Evolutionary conservation across 2,329 filamentous ascomycete species (phyloP).

Genomic region (Trichophyton schoenleinii): DNA sequence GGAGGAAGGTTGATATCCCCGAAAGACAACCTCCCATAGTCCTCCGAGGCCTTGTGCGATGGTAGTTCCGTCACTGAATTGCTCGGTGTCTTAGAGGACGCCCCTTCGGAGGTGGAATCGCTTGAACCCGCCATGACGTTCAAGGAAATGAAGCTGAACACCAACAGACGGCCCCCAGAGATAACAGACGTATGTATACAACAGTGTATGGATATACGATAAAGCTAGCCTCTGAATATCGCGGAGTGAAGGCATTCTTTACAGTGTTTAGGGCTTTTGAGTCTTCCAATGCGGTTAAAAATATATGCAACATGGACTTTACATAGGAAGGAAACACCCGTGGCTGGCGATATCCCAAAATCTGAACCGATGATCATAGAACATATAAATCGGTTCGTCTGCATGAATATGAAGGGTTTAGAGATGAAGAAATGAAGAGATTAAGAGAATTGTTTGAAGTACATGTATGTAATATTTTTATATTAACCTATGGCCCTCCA

Average conservation of each 20-base stretch:
- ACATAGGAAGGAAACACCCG: not conserved
- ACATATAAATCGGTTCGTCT: not conserved
- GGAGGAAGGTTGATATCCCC: not conserved
- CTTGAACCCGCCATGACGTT: not conserved
- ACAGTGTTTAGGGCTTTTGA: not conserved
- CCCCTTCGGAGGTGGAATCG: not conserved
- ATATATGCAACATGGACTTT: not conserved
- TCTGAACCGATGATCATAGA: not conserved
- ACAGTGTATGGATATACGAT: not conserved
- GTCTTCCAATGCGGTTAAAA: not conserved
- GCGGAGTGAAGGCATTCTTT: not conserved
- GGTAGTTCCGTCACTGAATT: not conserved
- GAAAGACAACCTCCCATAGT: not conserved
- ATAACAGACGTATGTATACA: not conserved
- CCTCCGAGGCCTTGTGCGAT: not conserved
- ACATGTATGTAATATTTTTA: not conserved
- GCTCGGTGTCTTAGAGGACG: not conserved
- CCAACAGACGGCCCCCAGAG: not conserved
- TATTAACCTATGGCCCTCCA: slow-evolving; percentile 3
- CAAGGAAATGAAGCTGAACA: not conserved
- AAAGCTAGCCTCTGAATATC: not conserved
- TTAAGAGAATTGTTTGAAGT: not conserved
- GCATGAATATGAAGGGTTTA: not conserved
- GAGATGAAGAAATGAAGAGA: no score
- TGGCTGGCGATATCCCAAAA: not conserved